A percentile compares a stretch with the other conserved stretches of the same genome.
Evolutionary conservation across 352 stramenopile genomes (phyloP).

Genomic region (Pythium volutum): DNA sequence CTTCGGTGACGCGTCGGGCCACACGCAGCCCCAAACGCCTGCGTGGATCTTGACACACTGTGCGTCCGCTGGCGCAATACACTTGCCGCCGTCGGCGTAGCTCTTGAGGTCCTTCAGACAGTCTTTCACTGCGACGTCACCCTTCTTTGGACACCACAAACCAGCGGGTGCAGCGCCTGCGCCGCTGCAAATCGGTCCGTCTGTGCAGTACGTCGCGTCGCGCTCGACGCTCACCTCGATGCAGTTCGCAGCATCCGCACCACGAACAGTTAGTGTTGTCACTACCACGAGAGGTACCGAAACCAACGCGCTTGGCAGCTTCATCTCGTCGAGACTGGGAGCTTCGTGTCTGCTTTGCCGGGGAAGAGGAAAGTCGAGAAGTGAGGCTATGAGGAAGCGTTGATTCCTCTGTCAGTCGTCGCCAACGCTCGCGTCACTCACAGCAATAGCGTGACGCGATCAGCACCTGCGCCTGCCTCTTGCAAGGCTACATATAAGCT

Average conservation of each 20-base stretch:
- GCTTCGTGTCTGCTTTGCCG: not conserved
- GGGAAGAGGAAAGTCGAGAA: not conserved
- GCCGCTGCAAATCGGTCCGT: slow-evolving; percentile 59
- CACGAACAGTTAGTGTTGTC: not conserved
- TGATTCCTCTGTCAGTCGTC: not conserved
- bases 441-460: not conserved
- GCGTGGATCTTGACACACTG: slow-evolving; percentile 62
- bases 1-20: slow-evolving; percentile 13
- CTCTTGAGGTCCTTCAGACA: slow-evolving; percentile 57
- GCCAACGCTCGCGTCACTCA: not conserved
- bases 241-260: slow-evolving; percentile 28
- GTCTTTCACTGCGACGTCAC: slow-evolving; percentile 49
- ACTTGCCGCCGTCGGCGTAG: slow-evolving; percentile 45
- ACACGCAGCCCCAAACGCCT: slow-evolving; percentile 72
- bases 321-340: not conserved
- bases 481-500: not conserved
- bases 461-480: not conserved
- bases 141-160: slow-evolving; percentile 50
- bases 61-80: slow-evolving; percentile 48
- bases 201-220: slow-evolving; percentile 74
- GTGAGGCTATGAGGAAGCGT: not conserved
- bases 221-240: slow-evolving; percentile 61
- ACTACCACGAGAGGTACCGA: not conserved
- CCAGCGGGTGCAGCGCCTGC: slow-evolving; percentile 38
- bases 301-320: not conserved